phyloP scores from a whole-genome alignment of 768 basidiomycete species.

The Zangia roseola region DNA sequence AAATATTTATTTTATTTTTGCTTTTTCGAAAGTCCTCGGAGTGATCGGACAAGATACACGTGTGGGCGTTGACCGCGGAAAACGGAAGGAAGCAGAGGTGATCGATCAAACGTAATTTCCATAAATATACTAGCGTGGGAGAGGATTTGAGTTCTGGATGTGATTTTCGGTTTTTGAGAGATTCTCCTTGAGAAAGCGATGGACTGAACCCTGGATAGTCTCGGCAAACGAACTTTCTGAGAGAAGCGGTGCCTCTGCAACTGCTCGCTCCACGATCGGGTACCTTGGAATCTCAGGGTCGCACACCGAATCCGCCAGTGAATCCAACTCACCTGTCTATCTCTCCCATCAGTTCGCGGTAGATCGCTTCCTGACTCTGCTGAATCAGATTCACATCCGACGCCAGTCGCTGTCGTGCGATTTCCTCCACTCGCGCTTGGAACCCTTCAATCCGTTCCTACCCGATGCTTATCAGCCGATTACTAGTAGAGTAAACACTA shows the following conservation, averaged over 20 bases:
- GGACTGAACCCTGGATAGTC: conserved; percentile 41
- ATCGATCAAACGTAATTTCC: conserved; percentile 1
- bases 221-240: conserved; percentile 47
- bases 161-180: conserved; percentile 11
- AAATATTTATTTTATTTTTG: too few species aligned
- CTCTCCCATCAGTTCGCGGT: conserved; percentile 67
- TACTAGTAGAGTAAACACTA: too few species aligned
- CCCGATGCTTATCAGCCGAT: neutral
- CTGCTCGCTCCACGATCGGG: conserved; percentile 64
- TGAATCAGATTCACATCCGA: conserved; percentile 55
- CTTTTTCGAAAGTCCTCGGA: conserved; percentile 4
- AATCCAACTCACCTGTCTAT: conserved; percentile 57
- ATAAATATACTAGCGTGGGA: too few species aligned
- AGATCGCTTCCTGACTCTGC: conserved; percentile 50
- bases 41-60: neutral
- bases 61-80: neutral
- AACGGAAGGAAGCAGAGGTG: neutral
- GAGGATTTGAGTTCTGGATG: neutral
- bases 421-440: conserved; percentile 58
- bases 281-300: conserved; percentile 40
- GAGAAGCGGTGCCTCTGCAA: conserved; percentile 47
- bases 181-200: conserved; percentile 46
- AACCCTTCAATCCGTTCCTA: conserved; percentile 43
- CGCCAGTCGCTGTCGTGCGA: conserved; percentile 53
- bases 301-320: neutral